Conservation (phyloP, 257 asterid species). For the Fraxinus americana region DNA sequence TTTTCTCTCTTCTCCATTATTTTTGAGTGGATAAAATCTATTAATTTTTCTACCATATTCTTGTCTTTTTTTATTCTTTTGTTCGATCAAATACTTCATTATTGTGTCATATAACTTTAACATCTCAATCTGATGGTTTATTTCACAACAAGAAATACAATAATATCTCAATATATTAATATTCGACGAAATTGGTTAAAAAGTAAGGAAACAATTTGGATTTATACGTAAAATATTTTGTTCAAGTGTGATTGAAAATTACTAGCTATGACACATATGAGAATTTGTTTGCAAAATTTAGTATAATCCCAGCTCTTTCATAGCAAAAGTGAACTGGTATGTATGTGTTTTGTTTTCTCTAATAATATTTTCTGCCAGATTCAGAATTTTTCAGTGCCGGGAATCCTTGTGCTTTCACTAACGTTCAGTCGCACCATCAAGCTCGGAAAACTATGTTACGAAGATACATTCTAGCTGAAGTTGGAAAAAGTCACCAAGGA, state of each 20-base stretch:
- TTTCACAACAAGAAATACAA: too few relatives aligned
- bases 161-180: too few relatives aligned
- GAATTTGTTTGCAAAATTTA: constrained; percentile 13
- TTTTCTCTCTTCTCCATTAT: too few relatives aligned
- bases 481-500: neutral
- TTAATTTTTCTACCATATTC: too few relatives aligned
- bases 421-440: constrained; percentile 8
- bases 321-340: constrained; percentile 15
- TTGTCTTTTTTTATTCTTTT: too few relatives aligned
- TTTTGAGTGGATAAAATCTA: too few relatives aligned
- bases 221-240: too few relatives aligned
- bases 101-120: too few relatives aligned
- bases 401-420: constrained; percentile 21
- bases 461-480: constrained; percentile 10
- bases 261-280: constrained; percentile 31
- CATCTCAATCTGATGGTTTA: too few relatives aligned
- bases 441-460: constrained; percentile 20
- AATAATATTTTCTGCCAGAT: neutral
- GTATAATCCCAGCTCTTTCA: constrained; percentile 26
- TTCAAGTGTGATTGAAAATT: neutral
- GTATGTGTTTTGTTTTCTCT: neutral
- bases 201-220: too few relatives aligned
- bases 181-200: too few relatives aligned
- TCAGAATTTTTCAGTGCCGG: constrained; percentile 11
- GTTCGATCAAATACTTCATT: too few relatives aligned